Conservation (phyloP, 108 stramenopile genomes). For the Nannochloropsis gaditana region DNA sequence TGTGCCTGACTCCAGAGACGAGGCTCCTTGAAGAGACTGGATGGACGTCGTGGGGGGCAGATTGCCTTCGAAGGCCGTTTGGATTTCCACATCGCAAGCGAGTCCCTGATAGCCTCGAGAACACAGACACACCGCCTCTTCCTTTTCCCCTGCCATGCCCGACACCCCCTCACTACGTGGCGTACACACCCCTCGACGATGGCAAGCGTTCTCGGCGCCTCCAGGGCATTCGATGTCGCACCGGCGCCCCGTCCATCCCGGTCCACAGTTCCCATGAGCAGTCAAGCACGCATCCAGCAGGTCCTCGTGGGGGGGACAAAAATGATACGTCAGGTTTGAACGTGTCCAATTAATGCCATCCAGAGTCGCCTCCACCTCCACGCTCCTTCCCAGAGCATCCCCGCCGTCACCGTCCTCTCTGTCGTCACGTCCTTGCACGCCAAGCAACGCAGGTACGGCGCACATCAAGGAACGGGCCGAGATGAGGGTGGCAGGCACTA, state of each 20-base stretch:
- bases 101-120: neutral
- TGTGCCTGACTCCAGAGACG: no score
- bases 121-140: conserved; percentile 11
- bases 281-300: neutral
- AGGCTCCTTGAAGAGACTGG: no score
- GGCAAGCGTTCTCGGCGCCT: neutral
- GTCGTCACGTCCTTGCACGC: neutral
- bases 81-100: neutral
- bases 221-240: neutral
- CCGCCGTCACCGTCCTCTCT: neutral
- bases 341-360: neutral
- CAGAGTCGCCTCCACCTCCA: conserved; percentile 16
- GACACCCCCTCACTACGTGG: neutral
- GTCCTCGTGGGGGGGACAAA: neutral
- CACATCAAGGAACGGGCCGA: neutral
- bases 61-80: neutral
- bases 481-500: neutral
- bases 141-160: neutral
- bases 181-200: neutral
- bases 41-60: no score
- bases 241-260: neutral
- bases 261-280: neutral
- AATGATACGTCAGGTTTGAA: neutral
- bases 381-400: neutral
- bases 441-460: neutral